Evolutionary conservation across 805 yeast species (phyloP).

Genomic region (Lipomyces chichibuensis): DNA sequence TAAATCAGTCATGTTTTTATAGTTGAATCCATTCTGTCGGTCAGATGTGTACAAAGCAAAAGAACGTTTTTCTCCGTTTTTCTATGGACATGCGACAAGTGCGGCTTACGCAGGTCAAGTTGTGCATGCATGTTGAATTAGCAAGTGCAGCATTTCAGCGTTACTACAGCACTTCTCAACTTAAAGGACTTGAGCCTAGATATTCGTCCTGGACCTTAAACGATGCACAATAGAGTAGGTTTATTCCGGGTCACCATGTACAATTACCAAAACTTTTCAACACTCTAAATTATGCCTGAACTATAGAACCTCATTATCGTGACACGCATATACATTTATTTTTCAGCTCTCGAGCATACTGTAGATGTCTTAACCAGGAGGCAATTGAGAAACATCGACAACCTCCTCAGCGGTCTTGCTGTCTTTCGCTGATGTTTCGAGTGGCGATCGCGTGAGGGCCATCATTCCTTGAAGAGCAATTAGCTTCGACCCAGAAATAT

Average conservation of each 20-base stretch:
- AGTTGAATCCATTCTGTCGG: not conserved
- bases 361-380: slow-evolving; percentile 79
- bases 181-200: not conserved
- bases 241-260: not conserved
- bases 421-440: slow-evolving; percentile 59
- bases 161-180: not conserved
- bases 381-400: slow-evolving; percentile 86
- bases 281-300: not conserved
- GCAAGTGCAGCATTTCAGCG: not conserved
- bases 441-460: slow-evolving; percentile 96
- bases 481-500: not conserved
- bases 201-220: not conserved
- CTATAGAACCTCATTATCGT: not conserved
- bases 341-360: not conserved
- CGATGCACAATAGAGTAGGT: not conserved
- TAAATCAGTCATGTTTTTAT: not conserved
- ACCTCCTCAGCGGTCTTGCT: slow-evolving; percentile 61
- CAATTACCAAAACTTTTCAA: not conserved
- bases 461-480: slow-evolving; percentile 56
- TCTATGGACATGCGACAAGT: not conserved
- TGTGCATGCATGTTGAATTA: not conserved
- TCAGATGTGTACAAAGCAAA: not conserved
- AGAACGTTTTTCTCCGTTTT: not conserved
- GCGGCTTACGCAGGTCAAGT: not conserved
- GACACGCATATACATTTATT: slow-evolving; percentile 2